Conservation (phyloP, 306 rosid species). For the peach (Prunus persica) region DNA sequence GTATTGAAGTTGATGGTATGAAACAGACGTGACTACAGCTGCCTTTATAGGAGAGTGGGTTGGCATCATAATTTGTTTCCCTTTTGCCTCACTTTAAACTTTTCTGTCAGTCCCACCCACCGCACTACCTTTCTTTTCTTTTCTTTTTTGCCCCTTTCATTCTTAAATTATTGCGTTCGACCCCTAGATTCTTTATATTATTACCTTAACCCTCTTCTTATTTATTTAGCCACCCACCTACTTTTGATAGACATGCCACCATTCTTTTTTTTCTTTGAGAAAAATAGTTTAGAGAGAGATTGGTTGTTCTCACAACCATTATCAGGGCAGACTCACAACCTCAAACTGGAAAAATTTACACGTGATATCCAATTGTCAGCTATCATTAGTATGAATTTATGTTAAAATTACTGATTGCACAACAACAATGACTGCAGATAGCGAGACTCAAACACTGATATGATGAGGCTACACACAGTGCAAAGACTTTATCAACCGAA, state of each 20-base stretch:
- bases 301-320: fast-evolving
- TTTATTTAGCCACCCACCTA: background rate
- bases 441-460: fast-evolving
- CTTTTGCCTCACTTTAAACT: slow-evolving; percentile 28
- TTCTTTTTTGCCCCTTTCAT: background rate
- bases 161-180: background rate
- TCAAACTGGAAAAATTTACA: fast-evolving
- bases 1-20: background rate
- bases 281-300: too few species aligned
- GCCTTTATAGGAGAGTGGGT: slow-evolving; percentile 30
- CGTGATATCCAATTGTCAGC: fast-evolving
- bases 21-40: slow-evolving; percentile 5
- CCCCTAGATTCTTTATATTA: background rate
- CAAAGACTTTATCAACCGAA: fast-evolving
- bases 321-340: fast-evolving
- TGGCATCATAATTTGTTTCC: slow-evolving; percentile 13
- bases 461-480: fast-evolving
- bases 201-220: background rate
- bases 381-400: fast-evolving
- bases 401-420: fast-evolving
- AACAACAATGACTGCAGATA: fast-evolving
- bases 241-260: background rate
- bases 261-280: too few species aligned
- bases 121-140: slow-evolving; percentile 5
- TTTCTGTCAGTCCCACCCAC: slow-evolving; percentile 36